Evolutionary conservation across 1,284 basidiomycete species (phyloP).

Genomic region (Cutaneotrichosporon mucoides): DNA sequence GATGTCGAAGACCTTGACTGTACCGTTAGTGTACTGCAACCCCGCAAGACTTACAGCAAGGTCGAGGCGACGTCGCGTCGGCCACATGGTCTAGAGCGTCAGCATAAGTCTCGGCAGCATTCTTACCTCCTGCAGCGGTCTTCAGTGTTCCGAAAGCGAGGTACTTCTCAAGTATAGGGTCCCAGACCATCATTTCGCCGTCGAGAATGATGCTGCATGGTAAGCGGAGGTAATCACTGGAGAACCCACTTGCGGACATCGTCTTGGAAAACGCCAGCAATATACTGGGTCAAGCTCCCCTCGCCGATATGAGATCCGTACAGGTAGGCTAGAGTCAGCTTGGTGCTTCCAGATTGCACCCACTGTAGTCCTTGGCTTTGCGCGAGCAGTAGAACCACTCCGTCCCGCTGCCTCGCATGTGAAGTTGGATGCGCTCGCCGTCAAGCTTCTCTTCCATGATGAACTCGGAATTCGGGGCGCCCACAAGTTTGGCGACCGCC

Average conservation of each 20-base stretch:
- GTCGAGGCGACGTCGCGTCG: conserved; percentile 67
- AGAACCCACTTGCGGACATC: conserved; percentile 65
- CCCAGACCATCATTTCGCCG: conserved; percentile 96
- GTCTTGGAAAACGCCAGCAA: conserved; percentile 67
- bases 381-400: conserved; percentile 88
- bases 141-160: conserved; percentile 88
- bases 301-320: conserved; percentile 75
- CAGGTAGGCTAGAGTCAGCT: conserved; percentile 54
- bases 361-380: conserved; percentile 88
- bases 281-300: conserved; percentile 80
- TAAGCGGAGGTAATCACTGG: background rate
- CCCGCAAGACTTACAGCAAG: conserved; percentile 65
- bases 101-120: no score
- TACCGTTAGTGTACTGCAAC: conserved; percentile 15
- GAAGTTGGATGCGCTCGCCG: conserved; percentile 89
- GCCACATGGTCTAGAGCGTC: conserved; percentile 60
- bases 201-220: conserved; percentile 74
- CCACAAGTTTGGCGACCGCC: conserved; percentile 77
- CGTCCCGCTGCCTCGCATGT: conserved; percentile 67
- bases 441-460: conserved; percentile 94
- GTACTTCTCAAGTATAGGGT: conserved; percentile 76
- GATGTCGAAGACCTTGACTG: conserved; percentile 92
- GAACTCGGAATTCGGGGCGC: conserved; percentile 60
- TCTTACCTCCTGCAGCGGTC: conserved; percentile 69
- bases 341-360: background rate